Base-by-base conservation (phyloP, 345 rosid genomes). In the Hirschfeldia incana region DNA sequence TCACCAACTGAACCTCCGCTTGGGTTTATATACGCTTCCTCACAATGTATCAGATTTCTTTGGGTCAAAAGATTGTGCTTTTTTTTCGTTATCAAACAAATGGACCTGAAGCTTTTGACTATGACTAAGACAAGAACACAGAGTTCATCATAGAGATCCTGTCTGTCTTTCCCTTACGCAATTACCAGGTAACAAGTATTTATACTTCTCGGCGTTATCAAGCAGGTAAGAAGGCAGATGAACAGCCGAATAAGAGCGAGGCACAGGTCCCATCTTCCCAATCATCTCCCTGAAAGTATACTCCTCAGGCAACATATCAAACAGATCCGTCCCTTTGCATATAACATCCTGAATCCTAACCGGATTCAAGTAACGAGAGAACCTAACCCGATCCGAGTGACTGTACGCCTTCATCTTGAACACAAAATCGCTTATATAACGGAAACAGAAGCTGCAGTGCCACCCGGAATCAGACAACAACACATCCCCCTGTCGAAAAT, bases 321-420 rank as follows among this genome's bases (percentile, higher is more conserved):
- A 94, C 77, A 94, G 80, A 72, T 92, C 84, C 26, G 83, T 73
- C 27, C 98, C 98, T 78, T 76, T 86, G 85, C 98, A 94, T 37
- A 94, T 91, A 33, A 92, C 87, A 9, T 89, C 89, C 73, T 94
- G 98, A 85, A 94, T 87, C 82, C 98, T 87, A 64, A 69, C 69
- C 0, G 90, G 91, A 65, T 89, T 88, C 87, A 94, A 30, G 87
- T 86, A 94, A 85, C 89, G 97, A 79, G 89, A 71, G 80, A 94
- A 94, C 70, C 97, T 85, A 29, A 92, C 97, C 60, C 97, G 88
- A 75, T 94, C 98, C 0, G 85, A 81, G 77, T 94, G 98, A 86
- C 98, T 94, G 72, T 94, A 94, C 71, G 98, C 98, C 81, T 88
- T 91, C 98, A 94, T 94, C 88, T 94, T 94, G 85, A 94, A 94